Percentiles rank a stretch among this genome's conserved stretches.
These are phyloP conservation scores for Yamadazyma conglobata DNA, from an alignment of 1,139 yeast species.

Conservation along the genomic window DNA sequence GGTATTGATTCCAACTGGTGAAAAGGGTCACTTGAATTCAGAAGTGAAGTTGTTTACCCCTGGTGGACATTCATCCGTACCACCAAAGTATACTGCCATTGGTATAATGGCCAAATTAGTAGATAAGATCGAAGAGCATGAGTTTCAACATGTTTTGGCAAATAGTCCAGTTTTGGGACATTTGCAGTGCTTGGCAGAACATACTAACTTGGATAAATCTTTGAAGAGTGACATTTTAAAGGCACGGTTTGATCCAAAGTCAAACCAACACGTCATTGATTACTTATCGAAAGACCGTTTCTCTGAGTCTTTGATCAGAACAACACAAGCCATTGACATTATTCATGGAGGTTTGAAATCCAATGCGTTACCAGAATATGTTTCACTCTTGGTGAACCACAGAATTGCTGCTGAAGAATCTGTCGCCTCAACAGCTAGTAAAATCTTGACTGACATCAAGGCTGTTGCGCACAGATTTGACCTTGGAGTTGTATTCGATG, in stretches of 20 bases:
- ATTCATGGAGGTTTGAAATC: constrained; percentile 67
- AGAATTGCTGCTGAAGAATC: constrained; percentile 54
- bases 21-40: constrained; percentile 45
- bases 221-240: constrained; percentile 35
- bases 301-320: constrained; percentile 46
- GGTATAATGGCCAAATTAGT: constrained; percentile 44
- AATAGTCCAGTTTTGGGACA: constrained; percentile 41
- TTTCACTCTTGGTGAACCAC: constrained; percentile 53
- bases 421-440: constrained; percentile 36
- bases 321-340: constrained; percentile 69
- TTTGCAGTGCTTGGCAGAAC: constrained; percentile 45
- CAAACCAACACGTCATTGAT: constrained; percentile 41
- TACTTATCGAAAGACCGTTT: constrained; percentile 20
- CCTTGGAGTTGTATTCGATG: constrained; percentile 44
- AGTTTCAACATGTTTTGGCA: constrained; percentile 33
- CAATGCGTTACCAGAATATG: constrained; percentile 73
- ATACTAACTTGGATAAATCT: constrained; percentile 26
- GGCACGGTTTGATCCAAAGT: constrained; percentile 37
- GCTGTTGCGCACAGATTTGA: constrained; percentile 42
- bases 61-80: constrained; percentile 50
- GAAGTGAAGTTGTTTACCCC: constrained; percentile 38
- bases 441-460: constrained; percentile 33
- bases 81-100: constrained; percentile 47
- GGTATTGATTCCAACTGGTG: constrained; percentile 54
- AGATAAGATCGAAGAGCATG: constrained; percentile 32